Percentiles rank a stretch among this genome's conserved stretches.
Evolutionary conservation across 805 yeast species (phyloP).

Genomic region (Candida argentea): DNA sequence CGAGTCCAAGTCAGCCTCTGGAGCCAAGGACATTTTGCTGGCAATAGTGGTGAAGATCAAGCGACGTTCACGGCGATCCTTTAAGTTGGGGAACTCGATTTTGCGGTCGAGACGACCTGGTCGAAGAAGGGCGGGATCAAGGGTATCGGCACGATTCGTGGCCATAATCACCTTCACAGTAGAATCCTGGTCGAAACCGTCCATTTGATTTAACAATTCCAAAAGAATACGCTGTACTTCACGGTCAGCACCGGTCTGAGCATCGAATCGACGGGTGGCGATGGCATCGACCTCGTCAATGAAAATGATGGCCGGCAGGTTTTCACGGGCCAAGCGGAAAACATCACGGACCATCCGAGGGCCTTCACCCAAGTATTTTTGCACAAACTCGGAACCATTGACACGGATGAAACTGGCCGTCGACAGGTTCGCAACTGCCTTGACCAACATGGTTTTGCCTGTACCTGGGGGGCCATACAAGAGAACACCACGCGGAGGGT

Average conservation of each 20-base stretch:
- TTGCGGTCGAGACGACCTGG: constrained; percentile 97
- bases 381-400: constrained; percentile 97
- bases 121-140: constrained; percentile 97
- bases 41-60: constrained; percentile 93
- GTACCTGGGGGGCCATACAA: constrained; percentile 99
- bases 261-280: constrained; percentile 98
- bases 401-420: constrained; percentile 95
- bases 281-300: constrained; percentile 98
- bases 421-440: constrained; percentile 95
- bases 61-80: constrained; percentile 97
- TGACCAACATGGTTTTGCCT: constrained; percentile 97
- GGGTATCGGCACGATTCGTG: constrained; percentile 93
- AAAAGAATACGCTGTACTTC: constrained; percentile 97
- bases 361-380: constrained; percentile 97
- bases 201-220: constrained; percentile 97
- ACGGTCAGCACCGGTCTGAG: constrained; percentile 99
- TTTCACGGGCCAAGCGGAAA: constrained; percentile 92
- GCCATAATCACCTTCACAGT: constrained; percentile 99
- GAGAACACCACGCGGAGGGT: constrained; percentile 96
- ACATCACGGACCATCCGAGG: constrained; percentile 99
- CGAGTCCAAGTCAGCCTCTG: constrained; percentile 94
- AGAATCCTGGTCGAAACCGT: constrained; percentile 93
- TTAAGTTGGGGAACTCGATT: constrained; percentile 91
- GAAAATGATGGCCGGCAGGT: constrained; percentile 92
- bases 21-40: constrained; percentile 94